Base-by-base conservation (phyloP, 225 moss, liverwort and hornwort genomes). In the Asterella californica region DNA sequence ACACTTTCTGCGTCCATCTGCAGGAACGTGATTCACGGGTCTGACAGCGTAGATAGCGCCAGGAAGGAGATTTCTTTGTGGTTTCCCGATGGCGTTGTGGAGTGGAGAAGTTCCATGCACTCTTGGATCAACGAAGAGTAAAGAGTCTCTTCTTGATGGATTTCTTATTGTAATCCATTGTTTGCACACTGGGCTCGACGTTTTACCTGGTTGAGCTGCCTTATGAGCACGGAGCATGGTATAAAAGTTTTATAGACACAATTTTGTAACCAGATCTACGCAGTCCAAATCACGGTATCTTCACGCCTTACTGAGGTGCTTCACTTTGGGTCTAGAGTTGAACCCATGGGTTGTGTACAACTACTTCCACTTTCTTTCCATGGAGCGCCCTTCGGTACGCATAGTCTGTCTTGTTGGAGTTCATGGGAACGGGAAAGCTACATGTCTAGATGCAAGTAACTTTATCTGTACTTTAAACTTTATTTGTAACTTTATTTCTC, bases 1-100 rank as follows among this genome's bases (percentile, higher is more conserved):
- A 15, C 17, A 15, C 9, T 67, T 36, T 67, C 0, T 24, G 15
- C 21, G 0, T 67, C 15, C 29, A 21, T 61, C 6, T 42, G 47
- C 81, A 85, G 85, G 76, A 85, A 85, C 71, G 85, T 85, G 69
- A 85, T 85, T n/a, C 85, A 85, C 50, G 85, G 85, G 68, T 82
- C 82, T 48, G 85, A 85, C 74, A 53, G 78, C n/a, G 72, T 82
- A 2, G 85, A 85, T 15, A 85, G 82, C 67, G 85, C 82, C 6
- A 67, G 50, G 77, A 82, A 80, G 79, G 85, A 85, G 70, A 82
- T 85, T 49, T 70, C 70, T 0, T 70, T 85, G 72, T 85, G 85
- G 85, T 85, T 85, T 63, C 85, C 85, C 0, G 85, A 85, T 15
- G 85, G 85, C 18, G 30, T 72, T n/a, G 78, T 79, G 45, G 68